Conservation (phyloP, 2,329 filamentous ascomycete genomes). For the Thyridium curvatum region DNA sequence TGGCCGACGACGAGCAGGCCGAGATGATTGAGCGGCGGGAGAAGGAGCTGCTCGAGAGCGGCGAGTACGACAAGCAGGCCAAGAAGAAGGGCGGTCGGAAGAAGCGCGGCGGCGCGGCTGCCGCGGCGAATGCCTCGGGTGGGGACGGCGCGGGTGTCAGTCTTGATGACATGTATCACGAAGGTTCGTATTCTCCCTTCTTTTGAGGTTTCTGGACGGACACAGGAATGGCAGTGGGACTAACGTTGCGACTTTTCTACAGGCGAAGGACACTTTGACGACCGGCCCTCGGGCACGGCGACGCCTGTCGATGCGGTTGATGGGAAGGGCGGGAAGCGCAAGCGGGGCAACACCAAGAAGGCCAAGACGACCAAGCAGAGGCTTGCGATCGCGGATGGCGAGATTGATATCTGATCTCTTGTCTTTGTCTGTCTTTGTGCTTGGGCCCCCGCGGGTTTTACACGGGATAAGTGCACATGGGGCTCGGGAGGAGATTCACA, state of each 20-base stretch:
- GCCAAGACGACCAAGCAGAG: constrained; percentile 65
- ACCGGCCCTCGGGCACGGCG: constrained; percentile 80
- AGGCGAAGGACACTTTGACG: constrained; percentile 97
- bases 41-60: constrained; percentile 73
- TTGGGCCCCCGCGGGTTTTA: too few species aligned
- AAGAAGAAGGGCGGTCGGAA: constrained; percentile 50
- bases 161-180: constrained; percentile 97
- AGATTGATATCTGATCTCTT: constrained; percentile 26
- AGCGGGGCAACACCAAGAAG: constrained; percentile 50
- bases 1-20: constrained; percentile 93
- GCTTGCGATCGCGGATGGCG: constrained; percentile 60
- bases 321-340: constrained; percentile 49
- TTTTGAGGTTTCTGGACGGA: constrained; percentile 1
- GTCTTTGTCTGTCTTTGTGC: too few species aligned
- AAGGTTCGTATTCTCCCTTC: constrained; percentile 63
- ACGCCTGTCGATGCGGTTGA: constrained; percentile 61
- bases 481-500: too few species aligned
- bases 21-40: constrained; percentile 91
- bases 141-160: constrained; percentile 44
- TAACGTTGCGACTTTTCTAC: constrained; percentile 22
- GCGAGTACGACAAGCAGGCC: constrained; percentile 54
- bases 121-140: constrained; percentile 28
- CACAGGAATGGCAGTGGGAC: not conserved
- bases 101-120: constrained; percentile 45
- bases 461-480: too few species aligned